Evolutionary conservation across 306 rosid species (phyloP), one percentile per base, ranked within the genome.

Genomic region (Betula pendula): DNA sequence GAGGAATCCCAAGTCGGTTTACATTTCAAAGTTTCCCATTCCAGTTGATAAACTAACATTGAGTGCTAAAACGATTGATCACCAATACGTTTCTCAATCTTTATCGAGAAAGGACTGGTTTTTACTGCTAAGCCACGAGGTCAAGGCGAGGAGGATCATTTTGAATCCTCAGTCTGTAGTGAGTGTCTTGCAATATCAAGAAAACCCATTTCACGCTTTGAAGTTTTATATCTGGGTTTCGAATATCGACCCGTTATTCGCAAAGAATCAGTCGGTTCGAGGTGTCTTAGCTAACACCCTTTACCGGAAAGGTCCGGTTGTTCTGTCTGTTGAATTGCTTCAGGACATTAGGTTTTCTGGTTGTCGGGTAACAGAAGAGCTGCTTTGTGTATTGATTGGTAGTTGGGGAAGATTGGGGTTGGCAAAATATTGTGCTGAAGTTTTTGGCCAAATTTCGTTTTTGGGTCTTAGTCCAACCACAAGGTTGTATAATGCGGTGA

Each of bases 381-480:
- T 92, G 81, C 84, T 94, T 10, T 90, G 90, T 70, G 29, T 88
- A 25, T 80, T 94, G 78, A 71, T 94, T 50, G 81, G 89, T 27
- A 92, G 98, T 72, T 94, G 97, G 97, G 98, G 98, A 17, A 92
- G 83, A 75, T 86, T 94, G 69, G 97, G 97, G 22, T 88, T 92
- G 84, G 88, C 93, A 2, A 89, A 86, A 16, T 92, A 92, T 72
- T 92, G 91, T 72, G 69, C 81, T 42, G 91, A 89, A 33, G 88
- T 94, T 69, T 94, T 90, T 63, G 84, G 85, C 53, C 96, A 94
- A 70, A 76, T 94, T 19, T 87, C 90, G 0, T 90, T 88, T 75
- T 75, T 92, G 84, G 89, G 90, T 13, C 84, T 90, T 66, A 52
- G 20, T 70, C 92, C 91, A 12, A 92, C 68, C 59, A 94, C 97